Evolutionary conservation across 2,329 filamentous ascomycete species (phyloP), one percentile per base, ranked within the genome.

Genomic region (Plectosphaerella sp.): DNA sequence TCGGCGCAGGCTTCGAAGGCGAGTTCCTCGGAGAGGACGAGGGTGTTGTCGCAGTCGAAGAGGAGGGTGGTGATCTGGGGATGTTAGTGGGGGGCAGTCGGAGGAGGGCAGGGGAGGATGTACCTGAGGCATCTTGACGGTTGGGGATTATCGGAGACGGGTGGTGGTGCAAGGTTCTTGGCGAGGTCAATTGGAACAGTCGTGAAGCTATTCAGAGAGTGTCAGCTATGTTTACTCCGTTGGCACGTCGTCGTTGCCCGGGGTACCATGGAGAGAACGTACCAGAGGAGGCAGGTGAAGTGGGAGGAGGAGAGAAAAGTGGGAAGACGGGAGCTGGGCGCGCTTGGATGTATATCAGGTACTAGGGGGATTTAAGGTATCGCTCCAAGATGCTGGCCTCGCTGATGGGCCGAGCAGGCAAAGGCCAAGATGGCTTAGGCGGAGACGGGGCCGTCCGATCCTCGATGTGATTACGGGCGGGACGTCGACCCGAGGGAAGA

Each of bases 1-100:
- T 89, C 88, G 64, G 91, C 89, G 72, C 90, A 96, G 60, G 89
- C 91, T 74, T 93, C 89, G 70, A 96, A 96, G 67, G 91, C 91
- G 62, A 96, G 81, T 64, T 89, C 86, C 77, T 96, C 92, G 51
- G 90, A 95, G 63, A 94, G 84, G 68, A 94, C 91, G 68, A 96
- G 89, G 58, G 91, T 96, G 81, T 96, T 96, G 82, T 96, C 82
- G 72, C 82, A 86, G 70, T 91, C 87, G 70, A 91, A 88, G 62
- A 91, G 80, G 65, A 91, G 75, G 58, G 86, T 81, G 52, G 78
- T 88, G 72, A 89, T 87, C 79, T 84, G 59, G 15, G 15, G 11
- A 9, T 16, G 20, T 18, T 10, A 28, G 18, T 20, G 25, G 15
- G n/a, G 36, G 9, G 41, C 20, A 7, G 20, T 3, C 5, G 5